These are phyloP conservation scores for Symbiodinium natans DNA, from an alignment of 73 alveolate species.

Conservation along the genomic window DNA sequence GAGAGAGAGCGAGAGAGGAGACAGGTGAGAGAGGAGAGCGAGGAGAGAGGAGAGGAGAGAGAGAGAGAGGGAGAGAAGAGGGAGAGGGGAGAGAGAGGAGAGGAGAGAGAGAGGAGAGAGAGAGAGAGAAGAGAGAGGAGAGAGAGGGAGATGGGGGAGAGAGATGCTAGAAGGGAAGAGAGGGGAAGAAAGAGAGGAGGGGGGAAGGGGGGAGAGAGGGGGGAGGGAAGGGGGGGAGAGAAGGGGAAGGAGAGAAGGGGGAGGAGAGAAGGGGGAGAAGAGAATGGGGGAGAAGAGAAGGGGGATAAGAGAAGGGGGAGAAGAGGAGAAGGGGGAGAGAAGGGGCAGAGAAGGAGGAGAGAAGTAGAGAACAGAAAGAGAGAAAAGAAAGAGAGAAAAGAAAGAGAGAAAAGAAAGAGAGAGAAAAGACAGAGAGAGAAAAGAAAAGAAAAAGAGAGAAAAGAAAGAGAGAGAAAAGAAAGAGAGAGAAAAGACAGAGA, in stretches of 20 bases:
- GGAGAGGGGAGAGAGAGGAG: background rate
- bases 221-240: background rate
- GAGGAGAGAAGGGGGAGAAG: too few relatives aligned
- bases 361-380: too few relatives aligned
- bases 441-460: background rate
- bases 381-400: too few relatives aligned
- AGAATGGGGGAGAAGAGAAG: too few relatives aligned
- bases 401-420: too few relatives aligned
- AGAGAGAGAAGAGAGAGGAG: background rate
- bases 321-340: too few relatives aligned
- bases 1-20: background rate
- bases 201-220: background rate
- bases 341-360: too few relatives aligned
- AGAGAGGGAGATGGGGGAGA: background rate
- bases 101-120: background rate
- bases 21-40: background rate
- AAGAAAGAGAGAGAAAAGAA: background rate
- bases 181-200: background rate
- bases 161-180: background rate
- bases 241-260: too few relatives aligned
- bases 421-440: too few relatives aligned
- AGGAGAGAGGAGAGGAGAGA: background rate
- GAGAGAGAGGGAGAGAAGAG: background rate
- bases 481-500: background rate
- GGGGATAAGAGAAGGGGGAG: too few relatives aligned